Percentiles rank a stretch among this genome's conserved stretches.
Evolutionary conservation across 805 yeast genomes (phyloP).

Genomic region (Candida saitoana): DNA sequence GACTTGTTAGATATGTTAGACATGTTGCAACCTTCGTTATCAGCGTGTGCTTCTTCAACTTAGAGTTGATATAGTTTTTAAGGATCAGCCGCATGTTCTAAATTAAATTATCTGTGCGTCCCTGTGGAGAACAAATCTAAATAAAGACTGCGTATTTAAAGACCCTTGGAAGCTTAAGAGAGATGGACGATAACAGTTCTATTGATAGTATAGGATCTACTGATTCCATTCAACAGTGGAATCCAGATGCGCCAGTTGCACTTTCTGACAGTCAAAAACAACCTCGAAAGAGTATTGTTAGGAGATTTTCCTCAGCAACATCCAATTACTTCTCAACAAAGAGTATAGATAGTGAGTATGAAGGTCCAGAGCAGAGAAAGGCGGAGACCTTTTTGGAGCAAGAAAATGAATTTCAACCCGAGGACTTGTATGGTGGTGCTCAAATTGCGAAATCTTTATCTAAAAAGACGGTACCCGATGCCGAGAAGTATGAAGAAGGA

Average conservation of each 20-base stretch:
- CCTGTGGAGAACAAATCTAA: too few species aligned
- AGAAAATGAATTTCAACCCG: background rate
- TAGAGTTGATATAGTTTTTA: too few species aligned
- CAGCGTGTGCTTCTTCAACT: too few species aligned
- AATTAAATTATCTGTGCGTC: too few species aligned
- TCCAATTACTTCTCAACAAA: constrained; percentile 6
- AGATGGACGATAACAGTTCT: background rate
- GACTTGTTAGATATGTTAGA: background rate
- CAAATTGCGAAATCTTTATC: background rate
- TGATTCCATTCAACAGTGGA: constrained; percentile 1
- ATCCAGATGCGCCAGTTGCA: background rate
- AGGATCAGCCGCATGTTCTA: too few species aligned
- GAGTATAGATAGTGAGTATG: constrained; percentile 1
- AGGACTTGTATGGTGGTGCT: background rate
- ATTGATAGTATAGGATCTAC: background rate
- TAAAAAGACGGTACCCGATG: background rate
- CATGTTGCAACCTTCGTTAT: background rate
- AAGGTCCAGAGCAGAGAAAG: constrained; percentile 3
- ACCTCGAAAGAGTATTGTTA: constrained; percentile 6
- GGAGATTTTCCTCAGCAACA: constrained; percentile 17
- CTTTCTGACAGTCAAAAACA: background rate
- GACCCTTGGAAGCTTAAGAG: background rate
- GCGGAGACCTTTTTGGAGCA: background rate
- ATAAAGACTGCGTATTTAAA: background rate
- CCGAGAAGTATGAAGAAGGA: background rate